Conservation (phyloP, 1,284 basidiomycete species). For the Athelia sp. region DNA sequence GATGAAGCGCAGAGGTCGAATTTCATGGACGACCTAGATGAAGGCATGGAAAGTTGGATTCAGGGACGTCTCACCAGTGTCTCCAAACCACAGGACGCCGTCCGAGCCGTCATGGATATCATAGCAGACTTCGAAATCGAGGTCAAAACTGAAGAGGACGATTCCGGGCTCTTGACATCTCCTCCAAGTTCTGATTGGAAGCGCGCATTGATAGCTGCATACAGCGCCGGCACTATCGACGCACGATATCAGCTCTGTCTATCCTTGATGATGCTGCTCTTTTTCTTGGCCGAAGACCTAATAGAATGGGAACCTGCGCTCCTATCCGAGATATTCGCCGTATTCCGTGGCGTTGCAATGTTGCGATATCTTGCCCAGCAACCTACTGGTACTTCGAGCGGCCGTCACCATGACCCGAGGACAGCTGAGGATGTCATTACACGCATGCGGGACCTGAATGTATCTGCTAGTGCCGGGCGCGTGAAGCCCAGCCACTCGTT, state of each 20-base stretch:
- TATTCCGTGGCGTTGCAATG: constrained; percentile 72
- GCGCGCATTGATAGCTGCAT: constrained; percentile 55
- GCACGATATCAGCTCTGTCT: constrained; percentile 71
- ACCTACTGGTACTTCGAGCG: constrained; percentile 32
- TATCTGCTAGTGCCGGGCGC: constrained; percentile 46
- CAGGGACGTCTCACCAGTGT: constrained; percentile 50
- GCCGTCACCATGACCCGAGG: constrained; percentile 16
- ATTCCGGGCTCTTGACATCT: constrained; percentile 50
- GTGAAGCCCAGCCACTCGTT: constrained; percentile 62
- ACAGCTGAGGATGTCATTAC: constrained; percentile 60
- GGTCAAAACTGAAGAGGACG: constrained; percentile 70
- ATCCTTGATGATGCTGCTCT: constrained; percentile 61
- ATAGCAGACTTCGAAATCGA: constrained; percentile 65
- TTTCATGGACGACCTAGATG: constrained; percentile 52
- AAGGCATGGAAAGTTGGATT: constrained; percentile 56
- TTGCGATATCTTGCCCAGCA: constrained; percentile 55
- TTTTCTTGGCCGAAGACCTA: constrained; percentile 63
- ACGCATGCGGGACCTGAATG: constrained; percentile 66
- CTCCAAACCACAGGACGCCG: constrained; percentile 49
- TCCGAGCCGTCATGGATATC: constrained; percentile 54
- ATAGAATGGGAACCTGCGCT: constrained; percentile 58
- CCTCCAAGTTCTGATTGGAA: constrained; percentile 55
- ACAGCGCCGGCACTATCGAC: constrained; percentile 55
- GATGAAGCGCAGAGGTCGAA: constrained; percentile 52
- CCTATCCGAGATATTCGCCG: constrained; percentile 68